Conservation (phyloP, 2,329 filamentous ascomycete species). For the Calonectria hongkongensis region DNA sequence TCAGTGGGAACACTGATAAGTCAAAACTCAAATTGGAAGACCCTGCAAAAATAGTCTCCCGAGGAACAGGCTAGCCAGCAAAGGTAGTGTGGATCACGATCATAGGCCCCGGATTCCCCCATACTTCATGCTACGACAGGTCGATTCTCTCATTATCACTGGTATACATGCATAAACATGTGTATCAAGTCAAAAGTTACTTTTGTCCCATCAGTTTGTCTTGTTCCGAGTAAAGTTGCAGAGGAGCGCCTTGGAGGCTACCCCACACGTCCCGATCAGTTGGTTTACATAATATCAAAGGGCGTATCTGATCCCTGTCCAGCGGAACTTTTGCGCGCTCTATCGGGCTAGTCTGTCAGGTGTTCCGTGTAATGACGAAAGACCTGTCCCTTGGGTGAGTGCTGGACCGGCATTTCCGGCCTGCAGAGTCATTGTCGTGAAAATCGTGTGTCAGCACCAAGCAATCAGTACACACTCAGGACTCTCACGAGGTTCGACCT, state of each 20-base stretch:
- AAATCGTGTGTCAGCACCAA: not conserved
- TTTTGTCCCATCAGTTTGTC: not conserved
- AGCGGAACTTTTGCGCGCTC: slow-evolving; percentile 5
- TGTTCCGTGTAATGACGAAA: not conserved
- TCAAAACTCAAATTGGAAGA: not conserved
- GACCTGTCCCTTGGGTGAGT: not conserved
- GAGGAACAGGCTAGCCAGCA: not conserved
- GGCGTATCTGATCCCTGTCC: not conserved
- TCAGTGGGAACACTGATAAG: not conserved
- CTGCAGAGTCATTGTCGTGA: not conserved
- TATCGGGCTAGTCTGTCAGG: not conserved
- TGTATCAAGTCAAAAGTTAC: not conserved
- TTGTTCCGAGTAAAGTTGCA: not conserved
- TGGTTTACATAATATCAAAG: not conserved
- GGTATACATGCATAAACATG: not conserved
- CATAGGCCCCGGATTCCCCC: too few relatives aligned
- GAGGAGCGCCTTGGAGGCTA: not conserved
- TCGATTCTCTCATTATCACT: not conserved
- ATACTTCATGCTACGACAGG: not conserved
- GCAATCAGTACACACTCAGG: not conserved
- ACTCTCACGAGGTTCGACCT: not conserved
- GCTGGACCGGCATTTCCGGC: not conserved
- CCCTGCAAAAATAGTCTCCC: not conserved
- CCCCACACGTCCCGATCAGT: not conserved
- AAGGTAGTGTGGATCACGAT: slow-evolving; percentile 3